Evolutionary conservation across 257 asterid species (phyloP), one percentile per base, ranked within the genome.

Genomic region (Nicotiana tabacum): DNA sequence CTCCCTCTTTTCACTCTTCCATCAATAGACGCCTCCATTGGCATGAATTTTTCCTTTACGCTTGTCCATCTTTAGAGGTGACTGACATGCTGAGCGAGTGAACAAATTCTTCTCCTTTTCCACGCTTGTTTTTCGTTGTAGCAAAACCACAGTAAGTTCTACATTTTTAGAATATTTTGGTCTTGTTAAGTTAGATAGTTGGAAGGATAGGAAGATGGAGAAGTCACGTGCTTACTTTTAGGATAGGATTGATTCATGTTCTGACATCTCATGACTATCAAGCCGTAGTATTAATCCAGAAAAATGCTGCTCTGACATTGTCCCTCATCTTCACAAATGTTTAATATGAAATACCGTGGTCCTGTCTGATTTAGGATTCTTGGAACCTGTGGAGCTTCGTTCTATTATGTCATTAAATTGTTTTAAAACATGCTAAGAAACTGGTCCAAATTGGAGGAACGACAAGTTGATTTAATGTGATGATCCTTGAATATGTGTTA

Each of bases 1-100:
- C 68, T 27, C 12, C 35, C 68, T 27, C 9, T 2, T 62, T 12
- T 48, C n/a, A n/a, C 62, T 74, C 37, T 48, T 74, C 33, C 72
- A n/a, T 60, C 58, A 35, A 66, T 60, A 11, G 74, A 79, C 82
- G 0, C 43, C 57, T 80, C 64, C 77, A 6, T 80, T 62, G 83
- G 64, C 76, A 39, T 39, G 83, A 65, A 78, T 35, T 51, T 35
- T 21, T 72, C 78, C 61, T 46, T 72, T 46, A 72, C 60, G 35
- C 48, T 53, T 13, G 16, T 13, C 57, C 17, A 53, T 53, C 57
- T 53, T 72, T 72, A 72, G 61, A 46, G 43, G 43, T 48, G 2
- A 74, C 80, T 74, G 80, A 51, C 64, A 76, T 15, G 29, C 64
- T 27, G 46, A 48, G 65, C 16, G 29, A 48, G 80, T 51, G 29